Percentiles rank a stretch among this genome's conserved stretches.
These are phyloP conservation scores for Zostera marina DNA, from an alignment of 116 monocot genomes.

Conservation along the genomic window DNA sequence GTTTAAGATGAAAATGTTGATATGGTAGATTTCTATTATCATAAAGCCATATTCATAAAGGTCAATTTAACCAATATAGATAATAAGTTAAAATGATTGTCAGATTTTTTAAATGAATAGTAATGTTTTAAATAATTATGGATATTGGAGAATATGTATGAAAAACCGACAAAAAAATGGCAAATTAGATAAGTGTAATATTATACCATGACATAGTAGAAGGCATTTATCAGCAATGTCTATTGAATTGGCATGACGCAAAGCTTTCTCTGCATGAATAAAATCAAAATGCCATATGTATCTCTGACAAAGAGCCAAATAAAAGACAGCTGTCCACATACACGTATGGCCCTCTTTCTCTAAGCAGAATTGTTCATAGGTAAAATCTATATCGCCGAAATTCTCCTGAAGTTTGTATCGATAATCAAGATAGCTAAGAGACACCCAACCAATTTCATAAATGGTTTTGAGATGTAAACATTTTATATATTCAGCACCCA, in stretches of 20 bases:
- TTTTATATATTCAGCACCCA: slow-evolving; percentile 37
- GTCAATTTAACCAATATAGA: neutral
- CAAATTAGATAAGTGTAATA: neutral
- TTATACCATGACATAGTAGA: slow-evolving; percentile 72
- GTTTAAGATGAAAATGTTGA: neutral
- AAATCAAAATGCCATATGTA: slow-evolving; percentile 47
- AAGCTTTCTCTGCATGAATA: slow-evolving; percentile 44
- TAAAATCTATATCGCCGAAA: slow-evolving; percentile 15
- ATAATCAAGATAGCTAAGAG: slow-evolving; percentile 63
- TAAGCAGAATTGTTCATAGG: slow-evolving; percentile 14
- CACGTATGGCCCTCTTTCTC: slow-evolving; percentile 16
- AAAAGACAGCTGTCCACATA: slow-evolving; percentile 47
- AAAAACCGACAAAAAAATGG: neutral
- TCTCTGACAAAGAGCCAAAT: slow-evolving; percentile 40
- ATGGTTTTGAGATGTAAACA: slow-evolving; percentile 48
- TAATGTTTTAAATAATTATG: neutral
- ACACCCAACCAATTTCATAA: slow-evolving; percentile 59
- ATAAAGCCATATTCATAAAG: neutral
- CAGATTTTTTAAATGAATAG: neutral
- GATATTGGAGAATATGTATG: neutral
- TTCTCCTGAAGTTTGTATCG: slow-evolving; percentile 30
- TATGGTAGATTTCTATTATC: neutral
- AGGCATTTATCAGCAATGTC: slow-evolving; percentile 50
- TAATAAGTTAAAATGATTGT: neutral
- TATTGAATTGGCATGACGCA: slow-evolving; percentile 31